Percentiles rank a stretch among this genome's conserved stretches.
Conservation (phyloP, 1,284 basidiomycete genomes). For the Ustilago crameri region DNA sequence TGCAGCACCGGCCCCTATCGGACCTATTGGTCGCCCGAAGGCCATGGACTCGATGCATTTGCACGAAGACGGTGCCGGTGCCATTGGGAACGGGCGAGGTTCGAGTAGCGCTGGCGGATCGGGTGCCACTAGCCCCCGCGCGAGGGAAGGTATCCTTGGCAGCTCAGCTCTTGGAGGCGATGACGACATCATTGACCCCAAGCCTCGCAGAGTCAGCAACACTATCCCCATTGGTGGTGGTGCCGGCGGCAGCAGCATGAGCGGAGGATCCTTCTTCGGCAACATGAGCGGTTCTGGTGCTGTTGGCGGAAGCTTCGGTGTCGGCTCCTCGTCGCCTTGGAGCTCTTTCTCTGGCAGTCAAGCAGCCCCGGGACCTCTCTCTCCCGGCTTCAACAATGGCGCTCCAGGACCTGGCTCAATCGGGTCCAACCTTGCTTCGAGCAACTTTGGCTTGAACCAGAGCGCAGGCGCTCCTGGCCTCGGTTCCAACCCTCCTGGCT, state of each 20-base stretch:
- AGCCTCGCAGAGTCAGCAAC: constrained; percentile 55
- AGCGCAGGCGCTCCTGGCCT: constrained; percentile 19
- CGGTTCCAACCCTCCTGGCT: constrained; percentile 18
- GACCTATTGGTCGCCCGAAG: constrained; percentile 65
- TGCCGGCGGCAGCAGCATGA: constrained; percentile 31
- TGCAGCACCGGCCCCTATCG: constrained; percentile 58
- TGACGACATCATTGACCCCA: constrained; percentile 65
- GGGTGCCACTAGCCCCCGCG: constrained; percentile 40
- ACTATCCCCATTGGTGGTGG: constrained; percentile 52
- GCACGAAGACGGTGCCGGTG: constrained; percentile 39
- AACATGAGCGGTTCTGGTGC: constrained; percentile 25
- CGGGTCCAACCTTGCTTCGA: constrained; percentile 19
- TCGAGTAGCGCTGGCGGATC: constrained; percentile 49
- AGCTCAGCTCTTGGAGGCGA: constrained; percentile 67
- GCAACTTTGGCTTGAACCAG: constrained; percentile 29
- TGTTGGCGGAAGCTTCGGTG: constrained; percentile 36
- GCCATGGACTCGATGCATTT: constrained; percentile 36
- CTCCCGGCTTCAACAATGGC: constrained; percentile 33
- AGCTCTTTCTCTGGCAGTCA: constrained; percentile 43
- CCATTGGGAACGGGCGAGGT: constrained; percentile 42
- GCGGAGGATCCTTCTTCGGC: constrained; percentile 44
- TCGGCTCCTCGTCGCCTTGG: constrained; percentile 49
- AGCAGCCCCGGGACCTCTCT: constrained; percentile 37
- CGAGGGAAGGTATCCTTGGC: constrained; percentile 63
- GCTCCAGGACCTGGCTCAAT: constrained; percentile 34